Conservation (phyloP, 371 early-diverging fungal genomes). For the Encephalitozoon hellem region DNA sequence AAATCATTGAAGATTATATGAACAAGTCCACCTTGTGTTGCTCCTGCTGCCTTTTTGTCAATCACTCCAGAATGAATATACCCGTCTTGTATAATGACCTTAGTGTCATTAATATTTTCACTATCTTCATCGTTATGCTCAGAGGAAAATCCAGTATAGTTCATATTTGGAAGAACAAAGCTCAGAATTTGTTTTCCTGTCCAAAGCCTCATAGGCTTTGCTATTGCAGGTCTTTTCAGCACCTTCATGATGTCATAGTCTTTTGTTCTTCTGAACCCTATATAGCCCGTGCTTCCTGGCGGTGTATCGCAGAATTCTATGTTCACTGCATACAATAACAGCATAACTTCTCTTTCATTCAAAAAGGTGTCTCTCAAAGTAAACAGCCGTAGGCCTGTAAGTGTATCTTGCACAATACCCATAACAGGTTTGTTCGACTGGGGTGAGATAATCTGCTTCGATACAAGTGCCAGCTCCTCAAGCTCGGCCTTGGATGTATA, state of each 20-base stretch:
- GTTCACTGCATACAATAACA: constrained; percentile 60
- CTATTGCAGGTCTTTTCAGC: constrained; percentile 69
- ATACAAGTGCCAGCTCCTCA: constrained; percentile 85
- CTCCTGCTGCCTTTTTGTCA: constrained; percentile 90
- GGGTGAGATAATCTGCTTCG: constrained; percentile 90
- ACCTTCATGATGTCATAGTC: constrained; percentile 4
- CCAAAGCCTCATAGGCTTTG: constrained; percentile 89
- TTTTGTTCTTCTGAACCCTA: not conserved
- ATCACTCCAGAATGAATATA: constrained; percentile 82
- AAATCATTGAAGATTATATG: constrained; percentile 90
- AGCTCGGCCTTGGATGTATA: constrained; percentile 84
- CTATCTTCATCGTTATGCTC: constrained; percentile 66
- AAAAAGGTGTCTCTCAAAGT: constrained; percentile 85
- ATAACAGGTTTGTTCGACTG: constrained; percentile 95
- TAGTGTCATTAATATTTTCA: constrained; percentile 41
- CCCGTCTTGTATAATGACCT: constrained; percentile 84
- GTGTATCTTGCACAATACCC: constrained; percentile 99
- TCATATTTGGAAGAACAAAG: constrained; percentile 73
- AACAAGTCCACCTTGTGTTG: constrained; percentile 78
- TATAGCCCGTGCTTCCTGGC: not conserved
- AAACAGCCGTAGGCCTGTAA: constrained; percentile 87
- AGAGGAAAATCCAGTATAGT: constrained; percentile 66
- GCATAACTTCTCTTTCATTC: constrained; percentile 78
- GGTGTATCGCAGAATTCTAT: constrained; percentile 80
- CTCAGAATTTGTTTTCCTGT: constrained; percentile 92